Evolutionary conservation across 2,329 filamentous ascomycete species (phyloP).

Genomic region (Blumeria graminis): DNA sequence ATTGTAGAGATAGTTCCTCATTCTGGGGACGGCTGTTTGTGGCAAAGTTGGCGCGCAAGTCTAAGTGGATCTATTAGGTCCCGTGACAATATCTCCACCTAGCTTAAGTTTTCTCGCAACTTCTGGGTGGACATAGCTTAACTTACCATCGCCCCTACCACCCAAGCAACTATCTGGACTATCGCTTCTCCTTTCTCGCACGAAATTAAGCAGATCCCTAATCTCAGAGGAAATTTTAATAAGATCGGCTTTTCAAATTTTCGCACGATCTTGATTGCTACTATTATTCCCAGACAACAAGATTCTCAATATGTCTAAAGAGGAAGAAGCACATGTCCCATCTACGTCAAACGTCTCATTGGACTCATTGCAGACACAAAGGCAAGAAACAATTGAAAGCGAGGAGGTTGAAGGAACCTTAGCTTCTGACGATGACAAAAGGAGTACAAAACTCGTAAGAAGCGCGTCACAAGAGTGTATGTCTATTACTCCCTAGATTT

Average conservation of each 20-base stretch:
- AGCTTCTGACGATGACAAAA: neutral
- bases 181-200: neutral
- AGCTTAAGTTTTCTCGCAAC: neutral
- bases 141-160: neutral
- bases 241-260: neutral
- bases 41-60: neutral
- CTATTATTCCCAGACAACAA: neutral
- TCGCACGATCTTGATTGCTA: neutral
- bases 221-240: neutral
- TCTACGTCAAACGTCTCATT: slow-evolving; percentile 1
- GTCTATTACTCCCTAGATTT: slow-evolving; percentile 3
- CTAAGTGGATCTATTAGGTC: neutral
- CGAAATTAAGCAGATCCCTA: neutral
- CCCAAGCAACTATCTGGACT: neutral
- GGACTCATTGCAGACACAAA: no score
- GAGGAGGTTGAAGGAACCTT: no score
- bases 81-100: neutral
- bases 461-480: slow-evolving; percentile 8
- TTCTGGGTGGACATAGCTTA: neutral
- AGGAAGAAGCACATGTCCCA: slow-evolving; percentile 3
- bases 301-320: slow-evolving; percentile 9
- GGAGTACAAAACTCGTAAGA: slow-evolving; percentile 9
- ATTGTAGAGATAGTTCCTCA: no score
- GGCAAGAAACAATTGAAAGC: no score
- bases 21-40: neutral